Conservation (phyloP, 2,329 filamentous ascomycete species). For the Mycosphaerella sp. region DNA sequence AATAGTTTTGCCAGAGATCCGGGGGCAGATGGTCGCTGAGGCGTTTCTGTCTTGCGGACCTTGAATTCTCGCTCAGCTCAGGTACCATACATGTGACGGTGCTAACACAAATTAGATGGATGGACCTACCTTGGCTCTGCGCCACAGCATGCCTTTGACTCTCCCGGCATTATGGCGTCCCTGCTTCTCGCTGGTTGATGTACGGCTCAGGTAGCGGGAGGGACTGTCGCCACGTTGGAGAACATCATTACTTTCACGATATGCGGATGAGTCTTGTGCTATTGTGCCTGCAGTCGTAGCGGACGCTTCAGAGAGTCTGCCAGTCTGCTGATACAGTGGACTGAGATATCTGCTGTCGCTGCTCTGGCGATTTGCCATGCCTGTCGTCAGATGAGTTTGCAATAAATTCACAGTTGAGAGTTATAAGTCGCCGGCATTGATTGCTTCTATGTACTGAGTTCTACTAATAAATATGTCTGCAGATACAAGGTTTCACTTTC, state of each 20-base stretch:
- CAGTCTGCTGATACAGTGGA: neutral
- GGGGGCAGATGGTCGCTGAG: neutral
- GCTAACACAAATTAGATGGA: too few species aligned
- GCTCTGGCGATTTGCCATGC: too few species aligned
- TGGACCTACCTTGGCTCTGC: slow-evolving; percentile 12
- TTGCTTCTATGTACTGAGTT: too few species aligned
- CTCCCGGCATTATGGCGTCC: too few species aligned
- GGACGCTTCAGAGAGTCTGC: slow-evolving; percentile 4
- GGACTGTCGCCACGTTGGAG: too few species aligned
- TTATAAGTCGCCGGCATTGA: too few species aligned
- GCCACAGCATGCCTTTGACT: slow-evolving; percentile 13
- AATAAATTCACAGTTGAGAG: too few species aligned
- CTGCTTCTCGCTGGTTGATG: neutral
- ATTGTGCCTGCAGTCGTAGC: neutral
- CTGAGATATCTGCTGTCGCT: neutral
- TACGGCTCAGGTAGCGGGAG: too few species aligned
- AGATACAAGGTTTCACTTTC: too few species aligned
- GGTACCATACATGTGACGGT: too few species aligned
- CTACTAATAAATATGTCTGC: too few species aligned
- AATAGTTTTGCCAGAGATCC: slow-evolving; percentile 9
- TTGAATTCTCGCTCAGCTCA: neutral
- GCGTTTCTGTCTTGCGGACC: neutral
- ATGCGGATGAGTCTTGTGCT: neutral
- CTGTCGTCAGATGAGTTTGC: too few species aligned
- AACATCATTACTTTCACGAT: neutral